Base-by-base conservation (phyloP, 2,329 filamentous ascomycete species). In the Huntiella abstrusa region DNA sequence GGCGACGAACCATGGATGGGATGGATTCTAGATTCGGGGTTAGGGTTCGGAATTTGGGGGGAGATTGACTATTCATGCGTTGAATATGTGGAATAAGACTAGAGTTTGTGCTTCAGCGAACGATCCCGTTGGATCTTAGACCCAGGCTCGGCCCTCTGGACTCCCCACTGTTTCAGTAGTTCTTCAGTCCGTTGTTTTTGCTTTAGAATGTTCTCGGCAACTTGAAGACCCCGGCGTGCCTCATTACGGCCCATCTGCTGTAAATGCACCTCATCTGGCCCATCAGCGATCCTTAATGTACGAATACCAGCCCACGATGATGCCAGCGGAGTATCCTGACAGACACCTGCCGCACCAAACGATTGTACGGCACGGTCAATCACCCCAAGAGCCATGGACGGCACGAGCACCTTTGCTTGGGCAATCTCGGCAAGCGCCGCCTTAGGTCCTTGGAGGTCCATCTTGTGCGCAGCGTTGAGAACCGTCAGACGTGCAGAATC, bases 321-420 rank as follows among this genome's bases (percentile, higher is more conserved):
- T 10, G 86, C 87, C 52, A 98, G 68, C 15, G 91, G 91, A 1
- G 91, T 96, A 58, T 98, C 91, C 68, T 96, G 91, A 57, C 77
- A 83, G 42, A 98, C 81, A 59, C 91, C 91, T 3, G 83, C 85
- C 50, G 79, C 91, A 50, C 91, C 91, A 57, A 87, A 94, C 0
- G 84, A 75, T 70, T 98, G 91, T 10, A 98, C 77, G 0, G 91
- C 91, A 51, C 87, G 82, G 68, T 98, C 91, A 55, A 98, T 88
- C 55, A 96, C 83, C 13, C 76, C 77, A 53, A 95, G 71, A 1
- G 83, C 79, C 56, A 80, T 84, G 57, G 77, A 71, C 0, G 91
- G 91, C 6, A 93, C 81, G 13, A 94, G 73, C 0, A 96, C 80
- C 70, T 98, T 98, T 53, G 91, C 88, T 65, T 95, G 75, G 19